These are phyloP conservation scores for Cyclaneusma minus DNA, from an alignment of 2,329 filamentous ascomycete species.

Conservation along the genomic window DNA sequence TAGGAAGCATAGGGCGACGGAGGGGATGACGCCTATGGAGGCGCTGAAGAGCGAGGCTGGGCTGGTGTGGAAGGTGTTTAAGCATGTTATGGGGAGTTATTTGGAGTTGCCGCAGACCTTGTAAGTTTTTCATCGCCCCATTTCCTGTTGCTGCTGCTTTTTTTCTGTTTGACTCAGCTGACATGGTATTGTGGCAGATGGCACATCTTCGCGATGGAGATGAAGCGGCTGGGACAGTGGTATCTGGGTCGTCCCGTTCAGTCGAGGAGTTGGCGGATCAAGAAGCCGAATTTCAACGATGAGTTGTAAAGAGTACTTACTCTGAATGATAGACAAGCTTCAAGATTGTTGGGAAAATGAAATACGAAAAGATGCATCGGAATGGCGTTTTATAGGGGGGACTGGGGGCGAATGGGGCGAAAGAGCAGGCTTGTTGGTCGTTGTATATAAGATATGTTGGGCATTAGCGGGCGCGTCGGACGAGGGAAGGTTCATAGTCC, in stretches of 20 bases:
- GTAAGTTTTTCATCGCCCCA: slow-evolving; percentile 46
- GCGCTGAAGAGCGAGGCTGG: slow-evolving; percentile 47
- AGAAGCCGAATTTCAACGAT: too few species aligned
- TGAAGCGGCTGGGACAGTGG: slow-evolving; percentile 38
- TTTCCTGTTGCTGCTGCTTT: neutral
- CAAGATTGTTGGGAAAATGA: too few species aligned
- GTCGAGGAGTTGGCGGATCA: slow-evolving; percentile 37
- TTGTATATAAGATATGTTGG: too few species aligned
- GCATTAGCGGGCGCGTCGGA: too few species aligned
- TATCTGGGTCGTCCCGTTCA: slow-evolving; percentile 47
- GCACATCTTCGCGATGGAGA: slow-evolving; percentile 35
- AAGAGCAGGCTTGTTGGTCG: too few species aligned
- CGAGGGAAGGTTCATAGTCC: too few species aligned
- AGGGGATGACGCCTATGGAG: slow-evolving; percentile 34
- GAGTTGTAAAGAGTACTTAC: too few species aligned
- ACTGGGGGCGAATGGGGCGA: too few species aligned
- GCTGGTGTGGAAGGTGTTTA: slow-evolving; percentile 44
- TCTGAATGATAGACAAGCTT: too few species aligned
- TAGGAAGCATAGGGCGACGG: slow-evolving; percentile 12
- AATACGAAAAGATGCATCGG: too few species aligned
- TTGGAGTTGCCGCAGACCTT: slow-evolving; percentile 46
- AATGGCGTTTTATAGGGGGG: too few species aligned
- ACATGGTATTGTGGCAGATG: slow-evolving; percentile 21
- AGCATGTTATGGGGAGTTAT: slow-evolving; percentile 59
- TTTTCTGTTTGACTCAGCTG: slow-evolving; percentile 1